Evolutionary conservation across 2,329 filamentous ascomycete genomes (phyloP).

Genomic region (Penicillium vulpinum): DNA sequence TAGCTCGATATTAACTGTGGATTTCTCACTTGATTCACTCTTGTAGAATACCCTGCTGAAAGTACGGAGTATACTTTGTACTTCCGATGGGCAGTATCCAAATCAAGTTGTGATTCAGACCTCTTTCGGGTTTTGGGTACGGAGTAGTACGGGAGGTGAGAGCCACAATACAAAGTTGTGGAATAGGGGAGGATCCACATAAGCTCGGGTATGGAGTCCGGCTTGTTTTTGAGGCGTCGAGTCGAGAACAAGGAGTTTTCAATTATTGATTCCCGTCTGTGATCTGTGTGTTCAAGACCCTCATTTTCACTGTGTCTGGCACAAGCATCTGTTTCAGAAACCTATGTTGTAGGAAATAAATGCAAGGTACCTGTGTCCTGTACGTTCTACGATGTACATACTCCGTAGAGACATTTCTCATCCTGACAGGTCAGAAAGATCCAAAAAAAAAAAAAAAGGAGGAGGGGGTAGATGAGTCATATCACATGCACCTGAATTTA

Average conservation of each 20-base stretch:
- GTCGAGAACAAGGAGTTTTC: conserved; percentile 14
- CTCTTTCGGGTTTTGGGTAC: not conserved
- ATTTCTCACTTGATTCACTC: not conserved
- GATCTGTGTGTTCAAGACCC: not conserved
- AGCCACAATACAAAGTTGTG: conserved; percentile 14
- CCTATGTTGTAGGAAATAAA: not conserved
- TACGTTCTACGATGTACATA: not conserved
- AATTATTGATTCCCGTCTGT: conserved; percentile 19
- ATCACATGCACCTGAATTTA: not conserved
- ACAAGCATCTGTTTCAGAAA: not conserved
- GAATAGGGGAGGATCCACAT: conserved; percentile 25
- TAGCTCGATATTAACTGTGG: conserved; percentile 10
- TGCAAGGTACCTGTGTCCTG: conserved; percentile 4
- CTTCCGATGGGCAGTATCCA: conserved; percentile 4
- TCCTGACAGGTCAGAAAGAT: not conserved
- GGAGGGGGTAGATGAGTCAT: not conserved
- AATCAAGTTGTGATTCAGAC: conserved; percentile 4
- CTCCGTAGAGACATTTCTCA: not conserved
- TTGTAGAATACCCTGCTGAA: not conserved
- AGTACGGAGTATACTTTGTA: no score
- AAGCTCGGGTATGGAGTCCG: conserved; percentile 21
- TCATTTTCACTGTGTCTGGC: not conserved
- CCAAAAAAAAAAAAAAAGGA: not conserved
- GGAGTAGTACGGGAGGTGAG: conserved; percentile 1
- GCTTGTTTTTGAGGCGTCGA: conserved; percentile 5